phyloP scores from a whole-genome alignment of 257 asterid genomes.

The Capsicum pubescens region DNA sequence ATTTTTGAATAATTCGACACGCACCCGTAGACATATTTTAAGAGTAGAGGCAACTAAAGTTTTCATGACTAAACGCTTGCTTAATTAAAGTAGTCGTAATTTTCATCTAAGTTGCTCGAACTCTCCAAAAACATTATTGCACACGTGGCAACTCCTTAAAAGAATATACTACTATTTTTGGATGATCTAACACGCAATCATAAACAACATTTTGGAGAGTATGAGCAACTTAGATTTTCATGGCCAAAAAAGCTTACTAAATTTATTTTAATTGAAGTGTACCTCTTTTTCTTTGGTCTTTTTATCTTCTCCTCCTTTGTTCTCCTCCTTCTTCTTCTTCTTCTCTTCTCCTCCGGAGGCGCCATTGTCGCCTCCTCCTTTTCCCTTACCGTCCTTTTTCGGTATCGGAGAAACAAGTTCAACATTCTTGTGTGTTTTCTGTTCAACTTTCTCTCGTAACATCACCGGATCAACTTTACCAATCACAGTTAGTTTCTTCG shows the following conservation, averaged over 20 bases:
- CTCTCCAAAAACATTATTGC: too few species aligned
- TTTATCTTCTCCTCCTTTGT: slow-evolving; percentile 33
- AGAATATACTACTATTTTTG: too few species aligned
- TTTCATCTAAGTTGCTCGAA: too few species aligned
- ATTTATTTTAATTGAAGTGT: neutral
- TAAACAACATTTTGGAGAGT: too few species aligned
- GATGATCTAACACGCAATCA: too few species aligned
- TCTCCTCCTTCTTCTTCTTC: slow-evolving; percentile 26
- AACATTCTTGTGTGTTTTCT: slow-evolving; percentile 64
- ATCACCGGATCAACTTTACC: slow-evolving; percentile 76
- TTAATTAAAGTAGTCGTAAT: too few species aligned
- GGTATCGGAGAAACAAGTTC: slow-evolving; percentile 65
- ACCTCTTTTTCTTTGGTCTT: slow-evolving; percentile 60
- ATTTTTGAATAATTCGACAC: too few species aligned
- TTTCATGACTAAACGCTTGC: too few species aligned
- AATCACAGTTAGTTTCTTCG: slow-evolving; percentile 61
- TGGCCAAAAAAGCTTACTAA: neutral
- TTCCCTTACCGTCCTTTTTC: slow-evolving; percentile 40
- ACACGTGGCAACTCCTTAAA: too few species aligned
- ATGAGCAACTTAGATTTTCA: too few species aligned
- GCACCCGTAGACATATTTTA: too few species aligned
- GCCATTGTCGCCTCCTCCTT: neutral
- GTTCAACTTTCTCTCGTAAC: slow-evolving; percentile 65
- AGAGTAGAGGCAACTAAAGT: too few species aligned
- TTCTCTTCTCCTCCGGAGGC: neutral